Conservation (phyloP, 1,139 yeast genomes). For the Candida freyschussii region DNA sequence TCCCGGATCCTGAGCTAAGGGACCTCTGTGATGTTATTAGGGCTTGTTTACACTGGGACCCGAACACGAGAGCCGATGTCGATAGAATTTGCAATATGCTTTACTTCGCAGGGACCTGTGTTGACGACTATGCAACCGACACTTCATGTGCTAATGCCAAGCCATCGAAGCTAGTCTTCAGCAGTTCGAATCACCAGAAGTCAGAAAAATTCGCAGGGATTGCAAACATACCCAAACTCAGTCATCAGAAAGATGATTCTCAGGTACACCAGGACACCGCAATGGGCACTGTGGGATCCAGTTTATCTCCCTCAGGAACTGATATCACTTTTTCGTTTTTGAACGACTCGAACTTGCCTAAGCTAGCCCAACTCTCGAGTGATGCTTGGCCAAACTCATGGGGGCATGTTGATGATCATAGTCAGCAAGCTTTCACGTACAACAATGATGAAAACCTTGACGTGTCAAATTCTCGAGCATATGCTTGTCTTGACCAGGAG, state of each 20-base stretch:
- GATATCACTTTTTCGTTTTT: conserved; percentile 1
- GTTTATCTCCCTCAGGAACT: neutral
- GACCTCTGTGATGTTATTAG: conserved; percentile 48
- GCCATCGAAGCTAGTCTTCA: conserved; percentile 5
- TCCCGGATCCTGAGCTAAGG: conserved; percentile 35
- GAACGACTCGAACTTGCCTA: conserved; percentile 1
- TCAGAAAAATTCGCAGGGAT: conserved; percentile 14
- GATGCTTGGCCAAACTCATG: too few species aligned
- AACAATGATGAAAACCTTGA: too few species aligned
- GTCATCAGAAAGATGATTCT: neutral
- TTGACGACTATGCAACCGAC: conserved; percentile 18
- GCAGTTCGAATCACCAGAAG: conserved; percentile 5
- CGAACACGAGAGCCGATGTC: conserved; percentile 47
- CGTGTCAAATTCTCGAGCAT: too few species aligned
- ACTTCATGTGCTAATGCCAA: neutral
- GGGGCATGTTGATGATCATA: too few species aligned
- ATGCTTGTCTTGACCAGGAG: too few species aligned
- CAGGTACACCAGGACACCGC: conserved; percentile 1
- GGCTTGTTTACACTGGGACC: conserved; percentile 64
- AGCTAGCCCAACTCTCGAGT: too few species aligned
- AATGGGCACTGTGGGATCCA: conserved; percentile 1
- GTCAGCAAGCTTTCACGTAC: too few species aligned
- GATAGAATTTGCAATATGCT: conserved; percentile 41
- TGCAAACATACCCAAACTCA: conserved; percentile 4
- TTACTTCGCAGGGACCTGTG: conserved; percentile 46